Base-by-base conservation (phyloP, 352 stramenopile species). In the Globisporangium ultimum region DNA sequence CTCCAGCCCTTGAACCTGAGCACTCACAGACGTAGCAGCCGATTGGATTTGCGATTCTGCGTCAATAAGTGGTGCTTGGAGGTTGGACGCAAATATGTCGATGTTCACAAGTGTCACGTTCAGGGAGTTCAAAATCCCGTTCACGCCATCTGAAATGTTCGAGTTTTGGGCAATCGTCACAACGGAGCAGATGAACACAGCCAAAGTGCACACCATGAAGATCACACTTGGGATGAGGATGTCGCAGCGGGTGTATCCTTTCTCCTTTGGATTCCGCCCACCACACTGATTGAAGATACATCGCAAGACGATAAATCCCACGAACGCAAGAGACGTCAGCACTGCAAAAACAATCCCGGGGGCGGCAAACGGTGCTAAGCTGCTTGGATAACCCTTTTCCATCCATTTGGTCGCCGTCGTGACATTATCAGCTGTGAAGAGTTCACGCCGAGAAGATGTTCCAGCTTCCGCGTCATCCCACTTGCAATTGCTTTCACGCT, bases 281-380 rank as follows among this genome's bases (percentile, higher is more conserved):
- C 85, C 80, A 52, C 85, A 94, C 38, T 78, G 78, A 59, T 94
- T 94, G 66, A 89, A 94, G 4, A 90, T 60, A 56, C 85, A 94
- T 2, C 85, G 83, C 7, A 91, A 55, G 20, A 94, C 50, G 7
- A 90, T 47, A 36, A 94, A 94, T 0, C 54, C 69, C 21, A 92
- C 70, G 24, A 69, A 87, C 17, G 65, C 55, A 20, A 94, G 42
- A 0, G 74, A 71, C 3, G 73, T 87, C 36, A 92, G 63, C 22
- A 93, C 85, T 1, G 80, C 67, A 52, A 94, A 81, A 15, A 89
- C 78, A 18, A 89, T 89, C 1, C 84, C 82, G 1, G 84, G 84
- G 7, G 76, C 82, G 32, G 89, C 66, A 24, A 91, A 92, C 17
- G 74, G 64, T 2, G 80, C 82, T 41, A 93, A 72, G 2, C 78